Percentiles rank a stretch among this genome's conserved stretches.
Evolutionary conservation across 192 early-diverging fungal genomes (phyloP).

Genomic region (Kappamyces sp.): DNA sequence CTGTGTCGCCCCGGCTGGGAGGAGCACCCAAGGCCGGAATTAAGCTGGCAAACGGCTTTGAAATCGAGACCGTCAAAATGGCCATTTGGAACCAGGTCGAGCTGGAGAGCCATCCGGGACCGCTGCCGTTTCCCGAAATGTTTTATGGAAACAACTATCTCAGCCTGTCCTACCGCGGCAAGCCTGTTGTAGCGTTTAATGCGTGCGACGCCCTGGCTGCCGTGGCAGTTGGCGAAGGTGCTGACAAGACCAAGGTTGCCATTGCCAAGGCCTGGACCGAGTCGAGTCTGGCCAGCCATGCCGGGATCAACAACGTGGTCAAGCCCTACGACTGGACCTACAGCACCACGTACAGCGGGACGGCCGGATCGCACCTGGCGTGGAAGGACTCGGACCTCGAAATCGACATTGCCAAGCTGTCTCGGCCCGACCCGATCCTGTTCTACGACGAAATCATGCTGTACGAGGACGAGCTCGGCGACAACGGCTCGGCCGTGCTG

Average conservation of each 20-base stretch:
- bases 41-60: background rate
- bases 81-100: background rate
- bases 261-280: conserved; percentile 81
- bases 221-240: conserved; percentile 60
- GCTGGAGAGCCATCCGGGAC: background rate
- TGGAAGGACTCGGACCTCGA: background rate
- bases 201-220: conserved; percentile 68
- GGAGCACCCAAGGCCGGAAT: background rate
- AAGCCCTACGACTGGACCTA: conserved; percentile 99
- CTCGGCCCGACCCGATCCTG: conserved; percentile 74
- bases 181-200: conserved; percentile 48
- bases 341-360: conserved; percentile 73
- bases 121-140: conserved; percentile 89
- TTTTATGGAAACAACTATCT: conserved; percentile 89
- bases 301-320: conserved; percentile 72
- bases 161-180: conserved; percentile 41
- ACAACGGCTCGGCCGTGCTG: conserved; percentile 84
- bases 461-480: conserved; percentile 94
- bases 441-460: conserved; percentile 93
- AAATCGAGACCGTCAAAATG: background rate
- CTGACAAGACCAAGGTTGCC: conserved; percentile 75
- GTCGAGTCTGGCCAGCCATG: conserved; percentile 52
- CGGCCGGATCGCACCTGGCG: conserved; percentile 15
- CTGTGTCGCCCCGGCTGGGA: background rate
- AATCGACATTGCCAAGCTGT: conserved; percentile 77